phyloP scores from a whole-genome alignment of 169 alveolate genomes.

The Babesia gibsoni region DNA sequence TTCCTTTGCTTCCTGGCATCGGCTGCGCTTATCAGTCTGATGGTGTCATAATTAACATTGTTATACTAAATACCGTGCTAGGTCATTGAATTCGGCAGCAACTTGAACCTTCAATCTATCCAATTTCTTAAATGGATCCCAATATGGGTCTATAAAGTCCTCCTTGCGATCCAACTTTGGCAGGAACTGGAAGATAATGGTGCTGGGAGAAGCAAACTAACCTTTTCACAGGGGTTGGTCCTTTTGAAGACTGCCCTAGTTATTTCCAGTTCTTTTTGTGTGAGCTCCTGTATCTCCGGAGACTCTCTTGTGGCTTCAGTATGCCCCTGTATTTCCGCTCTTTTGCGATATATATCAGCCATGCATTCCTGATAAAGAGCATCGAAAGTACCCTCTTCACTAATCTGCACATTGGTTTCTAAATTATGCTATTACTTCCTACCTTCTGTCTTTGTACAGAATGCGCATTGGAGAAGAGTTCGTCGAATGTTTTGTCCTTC shows the following conservation, averaged over 20 bases:
- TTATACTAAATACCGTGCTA: constrained; percentile 38
- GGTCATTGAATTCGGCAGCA: constrained; percentile 75
- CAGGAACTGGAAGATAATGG: constrained; percentile 34
- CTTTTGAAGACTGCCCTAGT: constrained; percentile 65
- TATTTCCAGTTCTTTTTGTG: constrained; percentile 63
- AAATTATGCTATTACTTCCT: not conserved
- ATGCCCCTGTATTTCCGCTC: constrained; percentile 52
- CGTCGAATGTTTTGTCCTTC: constrained; percentile 12
- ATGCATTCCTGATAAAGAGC: constrained; percentile 61
- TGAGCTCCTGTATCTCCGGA: constrained; percentile 65
- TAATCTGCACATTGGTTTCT: constrained; percentile 1
- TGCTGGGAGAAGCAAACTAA: too few species aligned
- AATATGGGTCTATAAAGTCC: constrained; percentile 73
- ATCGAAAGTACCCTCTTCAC: constrained; percentile 40
- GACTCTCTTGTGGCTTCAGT: constrained; percentile 58
- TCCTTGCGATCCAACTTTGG: constrained; percentile 53
- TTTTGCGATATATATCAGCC: constrained; percentile 46
- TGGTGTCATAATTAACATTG: not conserved
- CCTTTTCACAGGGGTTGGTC: constrained; percentile 43
- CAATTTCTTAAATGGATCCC: constrained; percentile 79
- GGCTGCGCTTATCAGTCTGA: constrained; percentile 59
- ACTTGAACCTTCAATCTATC: constrained; percentile 71
- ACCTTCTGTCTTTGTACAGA: constrained; percentile 39
- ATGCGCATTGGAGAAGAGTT: not conserved
- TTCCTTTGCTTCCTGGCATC: constrained; percentile 62